Evolutionary conservation across 371 early-diverging fungal genomes (phyloP).

Genomic region (Nosema granulosis): DNA sequence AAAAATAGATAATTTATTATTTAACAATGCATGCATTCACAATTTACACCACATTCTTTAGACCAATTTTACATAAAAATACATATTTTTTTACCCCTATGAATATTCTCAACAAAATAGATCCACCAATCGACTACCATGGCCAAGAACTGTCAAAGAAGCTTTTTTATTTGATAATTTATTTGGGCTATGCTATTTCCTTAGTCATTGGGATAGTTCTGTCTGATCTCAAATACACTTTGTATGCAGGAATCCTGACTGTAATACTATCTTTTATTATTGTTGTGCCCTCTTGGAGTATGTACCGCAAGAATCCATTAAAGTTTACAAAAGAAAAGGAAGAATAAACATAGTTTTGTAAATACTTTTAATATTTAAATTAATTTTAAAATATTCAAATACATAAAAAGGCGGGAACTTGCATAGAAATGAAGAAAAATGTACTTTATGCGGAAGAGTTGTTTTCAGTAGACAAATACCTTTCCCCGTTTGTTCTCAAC

Average conservation of each 20-base stretch:
- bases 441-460: conserved; percentile 25
- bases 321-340: conserved; percentile 53
- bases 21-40: too few relatives aligned
- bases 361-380: background rate
- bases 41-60: too few relatives aligned
- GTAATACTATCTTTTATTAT: conserved; percentile 34
- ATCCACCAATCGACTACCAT: conserved; percentile 64
- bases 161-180: conserved; percentile 55
- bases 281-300: conserved; percentile 65
- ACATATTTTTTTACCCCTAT: conserved; percentile 5
- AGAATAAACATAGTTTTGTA: background rate
- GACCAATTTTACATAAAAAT: too few relatives aligned
- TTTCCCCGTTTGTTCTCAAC: background rate
- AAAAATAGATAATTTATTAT: too few relatives aligned
- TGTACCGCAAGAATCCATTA: conserved; percentile 64
- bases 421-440: background rate
- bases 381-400: background rate
- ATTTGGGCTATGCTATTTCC: conserved; percentile 55
- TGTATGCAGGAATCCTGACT: conserved; percentile 45
- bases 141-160: conserved; percentile 63
- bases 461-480: background rate
- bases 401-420: background rate
- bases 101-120: conserved; percentile 43
- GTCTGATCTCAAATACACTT: conserved; percentile 57
- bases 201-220: conserved; percentile 52